A percentile compares a stretch with the other conserved stretches of the same genome.
Evolutionary conservation across 1,139 yeast species (phyloP).

Genomic region (Magnusiomyces sp.): DNA sequence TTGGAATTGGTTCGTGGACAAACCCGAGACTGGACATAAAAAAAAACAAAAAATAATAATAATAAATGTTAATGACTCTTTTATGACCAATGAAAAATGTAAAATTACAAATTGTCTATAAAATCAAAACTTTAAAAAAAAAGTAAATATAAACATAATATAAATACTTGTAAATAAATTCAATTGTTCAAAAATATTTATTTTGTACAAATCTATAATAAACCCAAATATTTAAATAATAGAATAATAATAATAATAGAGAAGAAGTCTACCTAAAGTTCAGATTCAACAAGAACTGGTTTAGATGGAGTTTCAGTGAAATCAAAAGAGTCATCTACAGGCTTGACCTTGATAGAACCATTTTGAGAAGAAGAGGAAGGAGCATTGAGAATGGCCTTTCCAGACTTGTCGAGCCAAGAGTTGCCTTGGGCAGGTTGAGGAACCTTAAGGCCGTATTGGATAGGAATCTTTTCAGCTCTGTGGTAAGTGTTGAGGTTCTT

Average conservation of each 20-base stretch:
- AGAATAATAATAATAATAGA: too few relatives aligned
- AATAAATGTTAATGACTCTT: too few relatives aligned
- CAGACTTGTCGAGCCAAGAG: conserved; percentile 38
- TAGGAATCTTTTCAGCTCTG: conserved; percentile 72
- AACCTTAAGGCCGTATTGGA: conserved; percentile 65
- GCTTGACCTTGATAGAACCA: background rate
- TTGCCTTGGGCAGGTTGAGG: conserved; percentile 48
- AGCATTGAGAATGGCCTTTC: background rate
- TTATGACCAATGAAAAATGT: too few relatives aligned
- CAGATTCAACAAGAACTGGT: too few relatives aligned
- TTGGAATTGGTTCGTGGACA: conserved; percentile 94
- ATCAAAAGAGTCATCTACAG: conserved; percentile 3
- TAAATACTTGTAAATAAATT: too few relatives aligned
- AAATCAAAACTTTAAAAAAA: too few relatives aligned
- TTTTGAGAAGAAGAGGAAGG: background rate
- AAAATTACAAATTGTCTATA: too few relatives aligned
- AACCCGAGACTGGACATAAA: conserved; percentile 74
- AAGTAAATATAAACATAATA: too few relatives aligned
- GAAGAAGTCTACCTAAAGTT: too few relatives aligned
- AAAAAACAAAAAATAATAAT: background rate
- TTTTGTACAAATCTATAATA: too few relatives aligned
- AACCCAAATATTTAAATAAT: too few relatives aligned
- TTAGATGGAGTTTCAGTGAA: conserved; percentile 1
- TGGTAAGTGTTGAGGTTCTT: conserved; percentile 81
- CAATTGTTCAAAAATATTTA: too few relatives aligned